These are phyloP conservation scores for Cryphonectria nitschkei DNA, from an alignment of 2,329 filamentous ascomycete genomes.

Conservation along the genomic window DNA sequence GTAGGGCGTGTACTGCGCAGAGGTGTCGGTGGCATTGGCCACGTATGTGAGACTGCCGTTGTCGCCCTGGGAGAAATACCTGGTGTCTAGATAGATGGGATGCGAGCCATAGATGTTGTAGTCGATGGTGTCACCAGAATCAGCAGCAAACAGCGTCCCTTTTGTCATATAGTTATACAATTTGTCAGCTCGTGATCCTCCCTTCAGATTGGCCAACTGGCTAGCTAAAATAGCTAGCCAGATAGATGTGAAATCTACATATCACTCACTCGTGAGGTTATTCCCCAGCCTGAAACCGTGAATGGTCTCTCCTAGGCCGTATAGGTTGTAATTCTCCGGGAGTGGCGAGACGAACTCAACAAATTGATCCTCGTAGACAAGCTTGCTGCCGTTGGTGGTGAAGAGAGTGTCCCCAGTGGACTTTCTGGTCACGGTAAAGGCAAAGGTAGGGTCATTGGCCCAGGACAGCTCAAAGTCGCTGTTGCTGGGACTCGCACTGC, in stretches of 20 bases:
- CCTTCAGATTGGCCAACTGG: no score
- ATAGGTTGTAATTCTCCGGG: constrained; percentile 74
- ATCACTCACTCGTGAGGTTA: constrained; percentile 63
- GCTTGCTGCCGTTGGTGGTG: constrained; percentile 62
- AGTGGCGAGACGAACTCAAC: constrained; percentile 70
- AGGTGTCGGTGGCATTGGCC: constrained; percentile 55
- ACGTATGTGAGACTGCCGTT: constrained; percentile 55
- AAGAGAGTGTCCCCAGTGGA: constrained; percentile 69
- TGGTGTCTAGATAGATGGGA: constrained; percentile 78
- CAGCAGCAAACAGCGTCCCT: constrained; percentile 63
- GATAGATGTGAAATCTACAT: not conserved
- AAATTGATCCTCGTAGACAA: constrained; percentile 79
- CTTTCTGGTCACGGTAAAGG: constrained; percentile 65
- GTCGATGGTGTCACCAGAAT: constrained; percentile 67
- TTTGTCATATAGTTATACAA: not conserved
- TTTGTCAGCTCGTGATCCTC: constrained; percentile 6
- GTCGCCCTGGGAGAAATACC: constrained; percentile 65
- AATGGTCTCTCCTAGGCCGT: constrained; percentile 75
- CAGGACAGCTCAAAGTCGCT: constrained; percentile 59
- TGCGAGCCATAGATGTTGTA: constrained; percentile 77
- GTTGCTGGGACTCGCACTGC: constrained; percentile 48
- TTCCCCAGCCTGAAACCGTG: constrained; percentile 72
- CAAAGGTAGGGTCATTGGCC: constrained; percentile 63
- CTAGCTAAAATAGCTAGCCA: no score
- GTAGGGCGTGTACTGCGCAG: constrained; percentile 63